Evolutionary conservation across 352 stramenopile species (phyloP).

Genomic region (Aphanomyces cochlioides): DNA sequence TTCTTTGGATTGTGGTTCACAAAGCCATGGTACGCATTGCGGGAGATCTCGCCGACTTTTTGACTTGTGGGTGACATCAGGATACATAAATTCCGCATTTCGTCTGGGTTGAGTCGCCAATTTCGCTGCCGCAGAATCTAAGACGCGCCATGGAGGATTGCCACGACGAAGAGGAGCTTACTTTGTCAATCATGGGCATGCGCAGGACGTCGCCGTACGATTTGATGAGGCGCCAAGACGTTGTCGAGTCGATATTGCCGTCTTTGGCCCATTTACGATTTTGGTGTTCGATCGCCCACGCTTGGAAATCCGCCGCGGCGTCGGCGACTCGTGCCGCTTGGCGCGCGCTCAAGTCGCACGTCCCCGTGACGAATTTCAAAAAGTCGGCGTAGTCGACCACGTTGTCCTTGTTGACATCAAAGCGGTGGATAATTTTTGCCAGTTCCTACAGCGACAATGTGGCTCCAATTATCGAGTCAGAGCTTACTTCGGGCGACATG

Average conservation of each 20-base stretch:
- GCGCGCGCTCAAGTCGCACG: slow-evolving; percentile 60
- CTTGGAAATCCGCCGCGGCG: slow-evolving; percentile 56
- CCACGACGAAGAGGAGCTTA: neutral
- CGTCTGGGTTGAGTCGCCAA: slow-evolving; percentile 47
- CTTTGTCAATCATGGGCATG: slow-evolving; percentile 46
- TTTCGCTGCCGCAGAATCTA: slow-evolving; percentile 55
- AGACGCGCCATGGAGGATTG: neutral
- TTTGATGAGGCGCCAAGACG: slow-evolving; percentile 67
- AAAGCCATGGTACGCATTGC: slow-evolving; percentile 64
- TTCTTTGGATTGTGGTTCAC: slow-evolving; percentile 79
- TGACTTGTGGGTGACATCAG: slow-evolving; percentile 50
- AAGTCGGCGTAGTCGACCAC: slow-evolving; percentile 78
- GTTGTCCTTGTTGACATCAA: slow-evolving; percentile 72
- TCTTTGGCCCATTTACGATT: slow-evolving; percentile 74
- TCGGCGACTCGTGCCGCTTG: slow-evolving; percentile 51
- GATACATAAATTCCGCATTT: slow-evolving; percentile 57
- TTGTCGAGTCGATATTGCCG: slow-evolving; percentile 69
- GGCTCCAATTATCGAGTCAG: slow-evolving; percentile 3
- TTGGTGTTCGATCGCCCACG: slow-evolving; percentile 70
- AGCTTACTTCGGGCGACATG: slow-evolving; percentile 7
- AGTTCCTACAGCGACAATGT: slow-evolving; percentile 64
- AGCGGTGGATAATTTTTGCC: slow-evolving; percentile 73
- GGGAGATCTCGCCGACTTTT: slow-evolving; percentile 56
- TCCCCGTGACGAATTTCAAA: slow-evolving; percentile 66
- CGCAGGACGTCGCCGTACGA: slow-evolving; percentile 55